Conservation (phyloP, 2,329 filamentous ascomycete species). For the Penicillium sp. region DNA sequence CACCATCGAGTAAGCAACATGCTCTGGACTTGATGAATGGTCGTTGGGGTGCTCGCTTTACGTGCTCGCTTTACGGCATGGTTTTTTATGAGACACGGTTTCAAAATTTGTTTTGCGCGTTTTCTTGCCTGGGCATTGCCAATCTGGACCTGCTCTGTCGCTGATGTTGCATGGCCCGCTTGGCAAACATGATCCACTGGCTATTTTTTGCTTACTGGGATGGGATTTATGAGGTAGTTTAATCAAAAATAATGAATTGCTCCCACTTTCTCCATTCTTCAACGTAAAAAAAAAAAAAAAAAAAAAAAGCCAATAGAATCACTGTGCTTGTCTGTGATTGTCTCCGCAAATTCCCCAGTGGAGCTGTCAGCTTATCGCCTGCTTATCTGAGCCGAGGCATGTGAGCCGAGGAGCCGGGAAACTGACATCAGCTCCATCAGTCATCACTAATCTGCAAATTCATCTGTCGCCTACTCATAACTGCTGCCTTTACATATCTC, state of each 20-base stretch:
- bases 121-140: slow-evolving; percentile 1
- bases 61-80: background rate
- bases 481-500: background rate
- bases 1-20: slow-evolving; percentile 57
- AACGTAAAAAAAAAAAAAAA: no score
- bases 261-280: background rate
- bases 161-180: background rate
- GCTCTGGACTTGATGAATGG: background rate
- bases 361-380: slow-evolving; percentile 14
- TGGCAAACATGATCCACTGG: slow-evolving; percentile 1
- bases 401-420: slow-evolving; percentile 12
- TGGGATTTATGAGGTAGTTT: background rate
- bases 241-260: background rate
- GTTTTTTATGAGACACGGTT: slow-evolving; percentile 5
- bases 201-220: background rate
- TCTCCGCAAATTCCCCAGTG: slow-evolving; percentile 1
- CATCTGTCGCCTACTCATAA: background rate
- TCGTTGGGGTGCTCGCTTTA: background rate
- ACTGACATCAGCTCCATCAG: background rate
- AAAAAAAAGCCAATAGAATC: no score
- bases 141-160: background rate
- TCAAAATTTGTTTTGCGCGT: background rate
- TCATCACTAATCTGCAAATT: background rate
- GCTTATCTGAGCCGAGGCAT: slow-evolving; percentile 24
- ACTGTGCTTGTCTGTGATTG: background rate